phyloP scores from a whole-genome alignment of 352 stramenopile species.

The Phytophthora agathidicida region DNA sequence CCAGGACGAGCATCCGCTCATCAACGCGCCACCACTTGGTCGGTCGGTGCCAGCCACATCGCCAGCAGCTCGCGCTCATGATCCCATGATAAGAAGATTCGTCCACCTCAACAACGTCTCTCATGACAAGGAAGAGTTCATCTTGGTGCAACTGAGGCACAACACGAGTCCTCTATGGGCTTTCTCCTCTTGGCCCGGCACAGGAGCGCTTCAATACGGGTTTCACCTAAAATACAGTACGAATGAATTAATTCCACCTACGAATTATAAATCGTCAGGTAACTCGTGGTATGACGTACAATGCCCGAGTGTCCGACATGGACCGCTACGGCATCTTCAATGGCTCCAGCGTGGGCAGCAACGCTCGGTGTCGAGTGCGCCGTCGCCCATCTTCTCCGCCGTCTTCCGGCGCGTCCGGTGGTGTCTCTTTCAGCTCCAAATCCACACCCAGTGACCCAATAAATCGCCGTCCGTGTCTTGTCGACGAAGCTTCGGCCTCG shows the following conservation, averaged over 20 bases:
- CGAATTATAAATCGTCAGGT: slow-evolving; percentile 1
- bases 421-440: background rate
- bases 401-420: background rate
- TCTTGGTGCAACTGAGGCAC: too few species aligned
- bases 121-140: too few species aligned
- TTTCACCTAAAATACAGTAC: slow-evolving; percentile 9
- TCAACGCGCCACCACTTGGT: too few species aligned
- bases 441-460: background rate
- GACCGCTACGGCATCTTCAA: slow-evolving; percentile 10
- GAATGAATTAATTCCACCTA: slow-evolving; percentile 8
- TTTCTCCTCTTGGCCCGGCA: slow-evolving; percentile 6
- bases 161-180: too few species aligned
- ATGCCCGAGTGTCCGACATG: slow-evolving; percentile 12
- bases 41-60: too few species aligned
- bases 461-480: slow-evolving; percentile 4
- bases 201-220: slow-evolving; percentile 8
- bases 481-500: slow-evolving; percentile 22
- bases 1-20: too few species aligned
- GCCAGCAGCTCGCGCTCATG: too few species aligned
- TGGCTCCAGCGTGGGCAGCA: background rate
- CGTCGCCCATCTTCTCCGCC: slow-evolving; percentile 6
- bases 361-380: slow-evolving; percentile 11
- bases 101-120: too few species aligned
- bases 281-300: slow-evolving; percentile 16
- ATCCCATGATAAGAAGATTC: too few species aligned